These are phyloP conservation scores for Allium fistulosum DNA, from an alignment of 106 monocot species.

Conservation along the genomic window DNA sequence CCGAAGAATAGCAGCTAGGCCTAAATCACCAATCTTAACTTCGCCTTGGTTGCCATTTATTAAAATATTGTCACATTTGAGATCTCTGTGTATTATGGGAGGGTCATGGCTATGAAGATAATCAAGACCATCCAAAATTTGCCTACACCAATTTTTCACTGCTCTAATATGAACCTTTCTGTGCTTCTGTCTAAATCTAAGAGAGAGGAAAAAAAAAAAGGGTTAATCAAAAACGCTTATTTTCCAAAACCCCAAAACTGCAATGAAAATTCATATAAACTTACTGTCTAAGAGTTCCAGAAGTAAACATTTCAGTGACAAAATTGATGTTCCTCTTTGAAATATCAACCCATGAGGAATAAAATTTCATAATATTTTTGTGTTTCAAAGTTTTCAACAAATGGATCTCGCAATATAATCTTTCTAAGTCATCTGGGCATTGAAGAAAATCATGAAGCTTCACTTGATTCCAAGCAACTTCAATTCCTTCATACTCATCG, in stretches of 20 bases:
- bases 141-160: slow-evolving; percentile 16
- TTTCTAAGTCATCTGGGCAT: slow-evolving; percentile 50
- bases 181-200: slow-evolving; percentile 9
- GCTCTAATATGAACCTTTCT: slow-evolving; percentile 9
- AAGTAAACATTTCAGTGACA: slow-evolving; percentile 59
- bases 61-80: slow-evolving; percentile 18
- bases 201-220: neutral
- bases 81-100: slow-evolving; percentile 13
- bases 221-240: neutral
- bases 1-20: slow-evolving; percentile 9
- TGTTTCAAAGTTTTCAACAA: slow-evolving; percentile 63
- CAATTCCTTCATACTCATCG: slow-evolving; percentile 67
- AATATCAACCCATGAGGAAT: slow-evolving; percentile 39
- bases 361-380: slow-evolving; percentile 46
- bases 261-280: neutral
- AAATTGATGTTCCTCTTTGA: slow-evolving; percentile 52
- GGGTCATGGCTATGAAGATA: slow-evolving; percentile 13
- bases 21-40: slow-evolving; percentile 16
- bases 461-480: slow-evolving; percentile 81
- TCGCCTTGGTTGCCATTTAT: slow-evolving; percentile 16
- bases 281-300: slow-evolving; percentile 9
- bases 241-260: neutral
- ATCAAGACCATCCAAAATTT: slow-evolving; percentile 5
- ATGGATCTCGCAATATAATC: slow-evolving; percentile 73
- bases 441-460: slow-evolving; percentile 46